Conservation (phyloP, 306 rosid genomes). For the Casuarina glauca region DNA sequence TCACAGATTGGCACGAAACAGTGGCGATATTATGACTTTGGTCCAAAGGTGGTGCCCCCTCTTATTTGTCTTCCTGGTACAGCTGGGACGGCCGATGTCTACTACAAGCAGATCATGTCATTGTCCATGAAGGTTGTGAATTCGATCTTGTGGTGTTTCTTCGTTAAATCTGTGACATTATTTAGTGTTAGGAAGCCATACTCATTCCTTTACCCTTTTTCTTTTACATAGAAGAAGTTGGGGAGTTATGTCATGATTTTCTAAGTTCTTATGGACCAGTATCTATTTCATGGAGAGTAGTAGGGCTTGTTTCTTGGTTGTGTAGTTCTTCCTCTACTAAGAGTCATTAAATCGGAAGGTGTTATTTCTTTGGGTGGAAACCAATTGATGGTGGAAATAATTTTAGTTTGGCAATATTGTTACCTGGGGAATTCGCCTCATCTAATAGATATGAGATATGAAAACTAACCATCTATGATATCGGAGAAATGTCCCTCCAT, state of each 20-base stretch:
- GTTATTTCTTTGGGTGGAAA: neutral
- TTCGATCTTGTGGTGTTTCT: neutral
- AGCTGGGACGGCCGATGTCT: slow-evolving; percentile 94
- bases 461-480: neutral
- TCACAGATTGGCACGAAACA: slow-evolving; percentile 90
- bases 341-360: neutral
- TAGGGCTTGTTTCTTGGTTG: neutral
- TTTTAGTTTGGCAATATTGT: neutral
- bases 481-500: neutral
- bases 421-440: neutral
- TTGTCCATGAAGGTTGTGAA: slow-evolving; percentile 78
- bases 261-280: neutral
- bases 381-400: neutral
- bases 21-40: slow-evolving; percentile 97
- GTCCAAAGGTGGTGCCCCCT: slow-evolving; percentile 94
- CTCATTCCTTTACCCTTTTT: neutral
- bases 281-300: neutral
- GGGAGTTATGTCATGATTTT: neutral
- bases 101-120: slow-evolving; percentile 95
- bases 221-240: neutral
- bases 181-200: neutral
- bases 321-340: neutral
- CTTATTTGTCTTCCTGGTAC: slow-evolving; percentile 98
- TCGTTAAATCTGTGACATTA: slow-evolving; percentile 12
- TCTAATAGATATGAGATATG: neutral